Evolutionary conservation across 2,329 filamentous ascomycete species (phyloP).

Genomic region (Alternaria novae-zelandiae): DNA sequence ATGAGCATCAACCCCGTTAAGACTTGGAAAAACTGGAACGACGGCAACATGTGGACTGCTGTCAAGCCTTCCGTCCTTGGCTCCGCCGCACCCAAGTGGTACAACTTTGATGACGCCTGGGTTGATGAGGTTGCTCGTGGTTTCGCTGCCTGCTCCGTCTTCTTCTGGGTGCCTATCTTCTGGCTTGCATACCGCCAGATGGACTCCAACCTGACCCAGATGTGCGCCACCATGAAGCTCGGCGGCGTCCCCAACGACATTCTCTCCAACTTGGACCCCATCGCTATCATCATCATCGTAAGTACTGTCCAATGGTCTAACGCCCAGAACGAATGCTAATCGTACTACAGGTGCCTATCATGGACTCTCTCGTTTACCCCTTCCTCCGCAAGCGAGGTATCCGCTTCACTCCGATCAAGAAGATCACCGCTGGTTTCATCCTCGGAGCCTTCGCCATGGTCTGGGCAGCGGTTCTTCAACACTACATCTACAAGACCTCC

Average conservation of each 20-base stretch:
- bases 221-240: conserved; percentile 70
- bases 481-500: conserved; percentile 63
- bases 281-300: conserved; percentile 74
- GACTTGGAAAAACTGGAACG: conserved; percentile 62
- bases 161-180: conserved; percentile 68
- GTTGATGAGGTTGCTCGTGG: conserved; percentile 80
- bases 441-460: conserved; percentile 68
- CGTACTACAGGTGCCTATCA: conserved; percentile 32
- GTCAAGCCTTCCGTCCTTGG: conserved; percentile 69
- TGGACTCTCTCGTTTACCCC: conserved; percentile 72
- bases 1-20: conserved; percentile 63
- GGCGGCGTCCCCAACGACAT: conserved; percentile 79
- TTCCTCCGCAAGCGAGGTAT: conserved; percentile 67
- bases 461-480: conserved; percentile 63
- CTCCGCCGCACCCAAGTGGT: conserved; percentile 67
- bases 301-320: conserved; percentile 60
- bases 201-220: conserved; percentile 68
- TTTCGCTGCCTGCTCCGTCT: conserved; percentile 46
- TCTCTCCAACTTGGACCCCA: conserved; percentile 76
- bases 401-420: conserved; percentile 76
- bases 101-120: conserved; percentile 82
- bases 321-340: conserved; percentile 63
- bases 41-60: conserved; percentile 66
- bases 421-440: conserved; percentile 74
- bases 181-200: conserved; percentile 74